Percentiles rank a stretch among this genome's conserved stretches.
These are phyloP conservation scores for Syncephalastrum monosporum DNA, from an alignment of 371 early-diverging fungal species.

Conservation along the genomic window DNA sequence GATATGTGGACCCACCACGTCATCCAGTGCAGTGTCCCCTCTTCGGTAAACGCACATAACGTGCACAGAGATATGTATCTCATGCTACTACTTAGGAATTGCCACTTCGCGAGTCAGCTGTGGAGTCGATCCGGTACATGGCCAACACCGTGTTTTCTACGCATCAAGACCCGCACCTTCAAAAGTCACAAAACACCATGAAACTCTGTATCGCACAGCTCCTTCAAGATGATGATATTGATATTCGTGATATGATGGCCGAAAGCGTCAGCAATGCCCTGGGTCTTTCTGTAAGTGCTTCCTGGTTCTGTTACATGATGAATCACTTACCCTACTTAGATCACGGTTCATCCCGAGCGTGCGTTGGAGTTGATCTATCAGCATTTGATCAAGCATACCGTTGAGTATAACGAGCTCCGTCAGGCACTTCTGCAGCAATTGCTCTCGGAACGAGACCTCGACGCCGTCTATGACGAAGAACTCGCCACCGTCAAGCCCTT, in stretches of 20 bases:
- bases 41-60: background rate
- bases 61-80: background rate
- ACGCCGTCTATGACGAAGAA: slow-evolving; percentile 27
- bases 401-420: slow-evolving; percentile 18
- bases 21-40: slow-evolving; percentile 34
- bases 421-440: slow-evolving; percentile 20
- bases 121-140: slow-evolving; percentile 48
- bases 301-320: background rate
- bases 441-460: slow-evolving; percentile 7
- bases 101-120: slow-evolving; percentile 58
- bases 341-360: slow-evolving; percentile 45
- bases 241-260: slow-evolving; percentile 63
- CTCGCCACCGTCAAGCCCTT: slow-evolving; percentile 28
- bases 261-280: slow-evolving; percentile 55
- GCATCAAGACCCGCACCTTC: background rate
- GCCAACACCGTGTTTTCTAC: slow-evolving; percentile 34
- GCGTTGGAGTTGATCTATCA: slow-evolving; percentile 57
- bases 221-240: slow-evolving; percentile 70
- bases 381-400: slow-evolving; percentile 29
- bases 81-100: slow-evolving; percentile 30
- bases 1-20: slow-evolving; percentile 48
- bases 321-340: background rate
- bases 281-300: slow-evolving; percentile 23
- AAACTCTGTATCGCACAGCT: slow-evolving; percentile 22
- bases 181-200: slow-evolving; percentile 3